Conservation (phyloP, 2,329 filamentous ascomycete genomes). For the Didymella pinodella region DNA sequence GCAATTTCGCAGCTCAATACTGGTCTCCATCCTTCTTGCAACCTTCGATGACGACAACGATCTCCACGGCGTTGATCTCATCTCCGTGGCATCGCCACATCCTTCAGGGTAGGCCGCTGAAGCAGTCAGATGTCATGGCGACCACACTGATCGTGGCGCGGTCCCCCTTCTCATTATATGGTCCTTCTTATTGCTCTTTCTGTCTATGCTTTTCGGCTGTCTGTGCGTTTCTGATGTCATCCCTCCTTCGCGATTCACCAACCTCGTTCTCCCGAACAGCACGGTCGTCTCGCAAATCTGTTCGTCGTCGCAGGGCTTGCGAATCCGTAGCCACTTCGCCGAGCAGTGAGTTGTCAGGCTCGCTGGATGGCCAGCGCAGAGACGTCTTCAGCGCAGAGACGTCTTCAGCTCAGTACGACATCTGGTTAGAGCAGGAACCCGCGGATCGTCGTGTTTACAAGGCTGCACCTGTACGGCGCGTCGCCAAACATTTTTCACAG, state of each 20-base stretch:
- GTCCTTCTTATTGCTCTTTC: conserved; percentile 24
- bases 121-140: conserved; percentile 20
- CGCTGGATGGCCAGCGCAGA: conserved; percentile 34
- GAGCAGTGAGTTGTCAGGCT: conserved; percentile 36
- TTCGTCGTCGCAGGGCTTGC: conserved; percentile 15
- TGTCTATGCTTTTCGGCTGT: conserved; percentile 23
- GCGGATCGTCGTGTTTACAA: conserved; percentile 12
- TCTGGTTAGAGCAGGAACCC: conserved; percentile 9
- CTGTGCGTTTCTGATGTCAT: conserved; percentile 40
- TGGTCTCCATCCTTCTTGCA: conserved; percentile 4
- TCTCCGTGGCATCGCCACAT: conserved; percentile 12
- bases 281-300: conserved; percentile 22
- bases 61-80: conserved; percentile 10
- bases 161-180: conserved; percentile 17
- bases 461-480: conserved; percentile 11
- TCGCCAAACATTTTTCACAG: conserved; percentile 15
- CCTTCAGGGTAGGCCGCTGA: conserved; percentile 13
- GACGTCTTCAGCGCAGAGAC: conserved; percentile 23
- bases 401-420: conserved; percentile 28
- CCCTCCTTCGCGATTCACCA: conserved; percentile 9
- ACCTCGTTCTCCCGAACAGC: conserved; percentile 16
- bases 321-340: conserved; percentile 21
- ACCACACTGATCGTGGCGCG: conserved; percentile 29
- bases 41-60: conserved; percentile 7
- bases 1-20: conserved; percentile 17